A percentile compares a stretch with the other conserved stretches of the same genome.
These are phyloP conservation scores for Pleurotus salmoneostramineus DNA, from an alignment of 768 basidiomycete genomes.

Conservation along the genomic window DNA sequence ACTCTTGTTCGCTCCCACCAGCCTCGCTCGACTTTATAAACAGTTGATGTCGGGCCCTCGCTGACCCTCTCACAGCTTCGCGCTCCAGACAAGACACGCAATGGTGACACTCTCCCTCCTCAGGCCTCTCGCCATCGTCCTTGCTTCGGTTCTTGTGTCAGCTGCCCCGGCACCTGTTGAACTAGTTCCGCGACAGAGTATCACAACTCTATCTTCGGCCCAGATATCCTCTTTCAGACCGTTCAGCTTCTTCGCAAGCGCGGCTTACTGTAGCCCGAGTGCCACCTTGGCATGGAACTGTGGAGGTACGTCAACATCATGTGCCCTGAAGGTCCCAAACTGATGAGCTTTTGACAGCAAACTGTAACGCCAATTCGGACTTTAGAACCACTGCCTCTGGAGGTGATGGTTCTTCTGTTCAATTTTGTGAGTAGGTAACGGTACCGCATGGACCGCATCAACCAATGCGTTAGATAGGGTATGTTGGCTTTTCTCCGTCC, in stretches of 20 bases:
- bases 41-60: background rate
- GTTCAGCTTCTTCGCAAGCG: conserved; percentile 45
- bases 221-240: conserved; percentile 43
- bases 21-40: background rate
- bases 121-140: conserved; percentile 5
- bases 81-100: background rate
- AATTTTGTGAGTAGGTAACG: conserved; percentile 29
- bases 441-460: background rate
- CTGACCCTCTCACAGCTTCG: background rate
- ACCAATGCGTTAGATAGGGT: conserved; percentile 8
- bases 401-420: conserved; percentile 32
- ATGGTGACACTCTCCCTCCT: background rate
- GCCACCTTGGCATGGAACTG: conserved; percentile 8
- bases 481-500: conserved; percentile 27
- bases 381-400: conserved; percentile 41
- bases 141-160: conserved; percentile 1
- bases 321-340: background rate
- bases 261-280: conserved; percentile 40
- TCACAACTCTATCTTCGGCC: conserved; percentile 30
- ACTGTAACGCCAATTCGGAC: conserved; percentile 9
- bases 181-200: conserved; percentile 22
- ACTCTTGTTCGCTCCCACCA: background rate
- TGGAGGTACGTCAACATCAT: conserved; percentile 4
- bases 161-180: conserved; percentile 14
- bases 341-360: too few species aligned